Base-by-base conservation (phyloP, 768 basidiomycete species). In the Russula griseocarnosa region DNA sequence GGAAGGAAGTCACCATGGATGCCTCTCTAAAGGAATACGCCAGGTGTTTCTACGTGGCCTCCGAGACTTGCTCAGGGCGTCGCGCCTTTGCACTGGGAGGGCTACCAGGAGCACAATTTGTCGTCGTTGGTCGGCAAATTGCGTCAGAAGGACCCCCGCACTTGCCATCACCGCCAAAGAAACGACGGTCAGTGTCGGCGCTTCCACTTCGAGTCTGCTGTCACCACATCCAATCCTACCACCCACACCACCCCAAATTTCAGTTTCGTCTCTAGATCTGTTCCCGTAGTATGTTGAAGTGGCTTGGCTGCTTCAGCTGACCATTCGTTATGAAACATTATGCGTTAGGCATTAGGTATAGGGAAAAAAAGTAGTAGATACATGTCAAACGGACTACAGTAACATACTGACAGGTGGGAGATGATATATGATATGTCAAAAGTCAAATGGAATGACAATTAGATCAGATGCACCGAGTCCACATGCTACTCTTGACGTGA, bases 11-110 rank as follows among this genome's bases (percentile, higher is more conserved):
- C 36, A 54, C 51, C 32, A 34, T 24, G 26, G 61, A 34, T 36
- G 6, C 38, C 16, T 20, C 46, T n/a, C 52, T 22, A 1, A 47
- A 44, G 49, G 36, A 42, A 60, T 34, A 8, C 38, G 26, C 28
- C 47, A 14, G 5, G 16, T 22, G n/a, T 56, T 61, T 46, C 55
- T 6, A 10, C 46, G 24, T 30, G 40, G 18, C 49, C n/a, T 32
- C 59, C 47, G 38, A 32, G 24, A 58, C 34, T 30, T 30, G 52
- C 58, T 65, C 34, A 60, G 55, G 59, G 59, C 55, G 64, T 65
- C 34, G 59, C 55, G 16, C 55, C 59, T 56, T 61, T n/a, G 55
- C 38, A 30, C 49, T 44, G 24, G 54, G 49, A 65, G 52, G 42
- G 40, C 50, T 26, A 40, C 60, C 16, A 22, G 44, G 59, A 28